A percentile compares a stretch with the other conserved stretches of the same genome.
phyloP scores from a whole-genome alignment of 177 flowering plant genomes.

The Telopea speciosissima region DNA sequence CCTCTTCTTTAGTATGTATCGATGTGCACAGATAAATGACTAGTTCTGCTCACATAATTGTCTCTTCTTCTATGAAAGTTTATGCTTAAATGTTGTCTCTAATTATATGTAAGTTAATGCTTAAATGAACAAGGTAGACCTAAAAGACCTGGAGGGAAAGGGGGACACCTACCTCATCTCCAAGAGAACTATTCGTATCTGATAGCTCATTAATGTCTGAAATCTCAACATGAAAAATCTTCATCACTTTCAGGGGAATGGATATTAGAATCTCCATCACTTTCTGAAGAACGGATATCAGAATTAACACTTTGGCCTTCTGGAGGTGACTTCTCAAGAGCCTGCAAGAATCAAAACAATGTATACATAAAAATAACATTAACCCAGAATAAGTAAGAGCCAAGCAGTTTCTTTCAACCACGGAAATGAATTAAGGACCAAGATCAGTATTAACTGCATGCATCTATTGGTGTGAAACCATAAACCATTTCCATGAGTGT shows the following conservation, averaged over 20 bases:
- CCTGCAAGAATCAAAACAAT: constrained; percentile 32
- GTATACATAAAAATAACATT: not conserved
- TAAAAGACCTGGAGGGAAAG: not conserved
- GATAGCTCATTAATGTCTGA: constrained; percentile 20
- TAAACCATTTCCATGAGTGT: no score
- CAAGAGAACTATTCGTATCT: constrained; percentile 38
- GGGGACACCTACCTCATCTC: constrained; percentile 34
- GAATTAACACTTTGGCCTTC: constrained; percentile 18
- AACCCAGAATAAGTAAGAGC: constrained; percentile 2
- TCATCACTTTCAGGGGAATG: constrained; percentile 46
- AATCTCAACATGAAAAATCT: constrained; percentile 25
- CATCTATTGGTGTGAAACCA: no score
- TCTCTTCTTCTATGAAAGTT: no score
- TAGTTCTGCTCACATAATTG: no score
- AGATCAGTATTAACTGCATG: no score
- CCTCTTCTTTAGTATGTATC: no score
- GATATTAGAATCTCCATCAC: not conserved
- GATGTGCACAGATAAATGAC: no score
- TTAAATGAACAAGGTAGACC: no score
- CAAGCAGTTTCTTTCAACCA: not conserved
- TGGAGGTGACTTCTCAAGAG: constrained; percentile 36
- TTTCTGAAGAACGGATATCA: constrained; percentile 11
- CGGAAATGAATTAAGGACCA: not conserved
- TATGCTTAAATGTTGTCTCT: no score
- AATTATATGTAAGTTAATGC: no score